Conservation (phyloP, 495 filamentous ascomycete species). For the Choiromyces venosus region DNA sequence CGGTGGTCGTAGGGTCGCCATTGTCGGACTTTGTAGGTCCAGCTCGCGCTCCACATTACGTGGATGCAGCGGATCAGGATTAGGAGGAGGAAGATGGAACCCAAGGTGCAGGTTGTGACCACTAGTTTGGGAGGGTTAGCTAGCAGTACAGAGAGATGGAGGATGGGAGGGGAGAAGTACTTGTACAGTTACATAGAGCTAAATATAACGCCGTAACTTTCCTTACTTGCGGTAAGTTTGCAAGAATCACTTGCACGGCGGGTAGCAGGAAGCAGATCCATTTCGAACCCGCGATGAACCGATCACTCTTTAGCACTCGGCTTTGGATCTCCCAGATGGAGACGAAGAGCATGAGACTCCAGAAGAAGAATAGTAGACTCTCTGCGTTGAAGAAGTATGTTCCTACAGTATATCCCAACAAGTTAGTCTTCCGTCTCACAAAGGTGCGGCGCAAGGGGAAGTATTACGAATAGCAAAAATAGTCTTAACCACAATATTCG, state of each 20-base stretch:
- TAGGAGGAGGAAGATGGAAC: conserved; percentile 30
- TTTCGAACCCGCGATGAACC: conserved; percentile 30
- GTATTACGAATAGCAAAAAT: conserved; percentile 31
- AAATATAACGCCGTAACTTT: conserved; percentile 14
- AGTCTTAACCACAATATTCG: conserved; percentile 12
- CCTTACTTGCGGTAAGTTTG: conserved; percentile 17
- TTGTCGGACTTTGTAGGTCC: conserved; percentile 14
- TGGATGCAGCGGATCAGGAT: conserved; percentile 22
- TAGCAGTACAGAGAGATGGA: background rate
- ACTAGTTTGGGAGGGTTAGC: conserved; percentile 15
- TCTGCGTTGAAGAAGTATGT: conserved; percentile 37
- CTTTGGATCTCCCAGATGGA: conserved; percentile 35
- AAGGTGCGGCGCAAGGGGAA: background rate
- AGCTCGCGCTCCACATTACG: conserved; percentile 25
- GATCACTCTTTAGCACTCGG: conserved; percentile 16
- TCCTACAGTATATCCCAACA: conserved; percentile 12
- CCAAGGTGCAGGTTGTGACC: conserved; percentile 28
- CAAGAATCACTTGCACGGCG: conserved; percentile 17
- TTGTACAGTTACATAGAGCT: conserved; percentile 24
- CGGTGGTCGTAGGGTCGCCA: conserved; percentile 31
- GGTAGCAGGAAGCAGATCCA: conserved; percentile 32
- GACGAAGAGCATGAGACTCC: conserved; percentile 35
- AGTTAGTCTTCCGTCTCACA: conserved; percentile 5
- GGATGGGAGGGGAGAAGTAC: conserved; percentile 12
- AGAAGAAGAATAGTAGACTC: conserved; percentile 38